Conservation (phyloP, 2,329 filamentous ascomycete species). For the Exserohilum rostratum region DNA sequence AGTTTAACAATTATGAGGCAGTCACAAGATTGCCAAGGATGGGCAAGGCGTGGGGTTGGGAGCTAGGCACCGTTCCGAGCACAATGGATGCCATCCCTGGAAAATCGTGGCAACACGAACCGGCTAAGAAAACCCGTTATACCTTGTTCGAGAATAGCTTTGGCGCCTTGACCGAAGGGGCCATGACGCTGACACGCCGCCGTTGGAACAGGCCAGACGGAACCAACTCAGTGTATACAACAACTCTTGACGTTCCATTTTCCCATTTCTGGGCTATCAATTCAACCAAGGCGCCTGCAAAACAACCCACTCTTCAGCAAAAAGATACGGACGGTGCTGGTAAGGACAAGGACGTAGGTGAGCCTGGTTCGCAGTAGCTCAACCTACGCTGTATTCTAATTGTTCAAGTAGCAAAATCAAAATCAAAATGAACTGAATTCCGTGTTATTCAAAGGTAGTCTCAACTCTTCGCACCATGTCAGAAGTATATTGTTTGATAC, state of each 20-base stretch:
- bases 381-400: constrained; percentile 11
- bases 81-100: constrained; percentile 49
- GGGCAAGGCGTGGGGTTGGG: constrained; percentile 24
- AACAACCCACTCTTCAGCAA: not conserved
- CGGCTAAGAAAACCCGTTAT: constrained; percentile 13
- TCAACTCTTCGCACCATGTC: not conserved
- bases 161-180: constrained; percentile 67
- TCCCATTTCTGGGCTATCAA: constrained; percentile 42
- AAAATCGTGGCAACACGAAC: constrained; percentile 25
- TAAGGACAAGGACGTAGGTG: constrained; percentile 15
- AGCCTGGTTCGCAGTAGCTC: constrained; percentile 11
- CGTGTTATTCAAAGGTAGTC: not conserved
- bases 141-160: constrained; percentile 55
- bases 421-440: not conserved
- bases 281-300: not conserved
- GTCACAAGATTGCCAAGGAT: not conserved
- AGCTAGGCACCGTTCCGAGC: constrained; percentile 54
- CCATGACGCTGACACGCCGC: constrained; percentile 43
- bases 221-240: constrained; percentile 27
- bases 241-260: constrained; percentile 59
- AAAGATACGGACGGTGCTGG: not conserved
- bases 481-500: not conserved
- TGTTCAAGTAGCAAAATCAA: constrained; percentile 8
- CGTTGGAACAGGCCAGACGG: not conserved
- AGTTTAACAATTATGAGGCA: not conserved